A percentile compares a stretch with the other conserved stretches of the same genome.
phyloP scores from a whole-genome alignment of 2,329 filamentous ascomycete species.

The Gnomoniopsis smithogilvyi region DNA sequence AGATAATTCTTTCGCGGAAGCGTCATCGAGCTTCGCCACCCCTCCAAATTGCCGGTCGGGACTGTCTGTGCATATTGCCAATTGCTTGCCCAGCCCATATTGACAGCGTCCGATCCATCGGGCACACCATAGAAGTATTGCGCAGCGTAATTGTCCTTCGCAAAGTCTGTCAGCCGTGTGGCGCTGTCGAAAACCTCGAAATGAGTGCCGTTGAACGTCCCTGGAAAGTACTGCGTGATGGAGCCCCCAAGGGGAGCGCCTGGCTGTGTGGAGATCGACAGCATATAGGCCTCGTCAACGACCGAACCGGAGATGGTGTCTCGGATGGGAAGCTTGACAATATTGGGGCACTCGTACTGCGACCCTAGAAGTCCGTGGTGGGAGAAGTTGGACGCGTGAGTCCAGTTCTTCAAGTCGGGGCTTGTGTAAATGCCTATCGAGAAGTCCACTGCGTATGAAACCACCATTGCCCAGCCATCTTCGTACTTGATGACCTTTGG shows the following conservation, averaged over 20 bases:
- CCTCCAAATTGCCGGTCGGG: slow-evolving; percentile 49
- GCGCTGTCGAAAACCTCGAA: slow-evolving; percentile 44
- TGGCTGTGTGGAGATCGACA: slow-evolving; percentile 54
- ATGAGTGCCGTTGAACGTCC: slow-evolving; percentile 62
- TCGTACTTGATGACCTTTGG: slow-evolving; percentile 62
- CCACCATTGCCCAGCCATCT: slow-evolving; percentile 54
- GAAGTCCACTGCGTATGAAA: slow-evolving; percentile 54
- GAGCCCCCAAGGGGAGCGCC: slow-evolving; percentile 55
- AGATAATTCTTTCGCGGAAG: slow-evolving; percentile 51
- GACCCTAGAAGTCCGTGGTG: slow-evolving; percentile 47
- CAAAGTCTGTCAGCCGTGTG: slow-evolving; percentile 42
- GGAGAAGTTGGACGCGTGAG: slow-evolving; percentile 55
- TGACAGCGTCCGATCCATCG: slow-evolving; percentile 37
- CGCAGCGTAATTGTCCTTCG: slow-evolving; percentile 53
- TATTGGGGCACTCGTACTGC: slow-evolving; percentile 63
- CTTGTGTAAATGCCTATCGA: slow-evolving; percentile 60
- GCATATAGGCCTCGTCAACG: slow-evolving; percentile 38
- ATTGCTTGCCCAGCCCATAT: slow-evolving; percentile 56
- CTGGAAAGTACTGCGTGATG: slow-evolving; percentile 53
- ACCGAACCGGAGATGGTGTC: slow-evolving; percentile 21
- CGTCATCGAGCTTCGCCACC: slow-evolving; percentile 51
- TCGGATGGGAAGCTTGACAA: slow-evolving; percentile 51
- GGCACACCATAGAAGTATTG: slow-evolving; percentile 52
- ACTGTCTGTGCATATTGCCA: slow-evolving; percentile 56
- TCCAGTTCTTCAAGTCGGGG: slow-evolving; percentile 57